These are phyloP conservation scores for Chloropicon primus DNA, from an alignment of 139 green algal genomes.

Conservation along the genomic window DNA sequence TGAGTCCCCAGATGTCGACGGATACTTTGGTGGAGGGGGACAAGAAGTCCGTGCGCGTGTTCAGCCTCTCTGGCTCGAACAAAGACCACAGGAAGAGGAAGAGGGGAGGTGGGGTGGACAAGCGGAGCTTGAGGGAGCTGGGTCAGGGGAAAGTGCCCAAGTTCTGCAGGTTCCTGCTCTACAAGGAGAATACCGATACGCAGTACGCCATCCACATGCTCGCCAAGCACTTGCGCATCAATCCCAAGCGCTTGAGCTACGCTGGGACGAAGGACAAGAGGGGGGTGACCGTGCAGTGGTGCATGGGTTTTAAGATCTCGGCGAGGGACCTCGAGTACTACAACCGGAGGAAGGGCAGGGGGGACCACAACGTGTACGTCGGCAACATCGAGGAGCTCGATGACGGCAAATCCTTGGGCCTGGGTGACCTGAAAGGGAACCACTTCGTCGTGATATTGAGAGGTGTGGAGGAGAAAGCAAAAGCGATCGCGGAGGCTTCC, in stretches of 20 bases:
- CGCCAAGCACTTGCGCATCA: slow-evolving; percentile 16
- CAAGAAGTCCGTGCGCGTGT: background rate
- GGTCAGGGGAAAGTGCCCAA: slow-evolving; percentile 19
- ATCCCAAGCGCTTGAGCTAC: slow-evolving; percentile 27
- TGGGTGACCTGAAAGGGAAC: slow-evolving; percentile 69
- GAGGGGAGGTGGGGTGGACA: background rate
- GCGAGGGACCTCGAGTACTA: slow-evolving; percentile 32
- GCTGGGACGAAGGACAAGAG: slow-evolving; percentile 93
- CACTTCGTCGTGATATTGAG: slow-evolving; percentile 62
- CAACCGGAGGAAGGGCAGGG: slow-evolving; percentile 19
- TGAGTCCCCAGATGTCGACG: slow-evolving; percentile 3
- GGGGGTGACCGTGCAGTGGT: slow-evolving; percentile 61
- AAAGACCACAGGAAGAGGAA: background rate
- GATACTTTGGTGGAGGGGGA: slow-evolving; percentile 1
- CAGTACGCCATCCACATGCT: slow-evolving; percentile 29
- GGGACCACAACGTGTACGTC: slow-evolving; percentile 46
- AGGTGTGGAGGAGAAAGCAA: slow-evolving; percentile 9
- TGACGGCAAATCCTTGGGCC: slow-evolving; percentile 18
- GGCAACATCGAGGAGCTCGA: slow-evolving; percentile 38
- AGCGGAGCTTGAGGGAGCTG: slow-evolving; percentile 16
- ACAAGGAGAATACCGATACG: slow-evolving; percentile 70
- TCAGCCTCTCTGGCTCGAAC: too few species aligned
- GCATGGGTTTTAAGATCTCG: slow-evolving; percentile 52
- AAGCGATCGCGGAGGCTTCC: slow-evolving; percentile 17
- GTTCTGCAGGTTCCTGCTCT: slow-evolving; percentile 59